Base-by-base conservation (phyloP, 2,329 filamentous ascomycete genomes). In the Myriosclerotinia curreyana region DNA sequence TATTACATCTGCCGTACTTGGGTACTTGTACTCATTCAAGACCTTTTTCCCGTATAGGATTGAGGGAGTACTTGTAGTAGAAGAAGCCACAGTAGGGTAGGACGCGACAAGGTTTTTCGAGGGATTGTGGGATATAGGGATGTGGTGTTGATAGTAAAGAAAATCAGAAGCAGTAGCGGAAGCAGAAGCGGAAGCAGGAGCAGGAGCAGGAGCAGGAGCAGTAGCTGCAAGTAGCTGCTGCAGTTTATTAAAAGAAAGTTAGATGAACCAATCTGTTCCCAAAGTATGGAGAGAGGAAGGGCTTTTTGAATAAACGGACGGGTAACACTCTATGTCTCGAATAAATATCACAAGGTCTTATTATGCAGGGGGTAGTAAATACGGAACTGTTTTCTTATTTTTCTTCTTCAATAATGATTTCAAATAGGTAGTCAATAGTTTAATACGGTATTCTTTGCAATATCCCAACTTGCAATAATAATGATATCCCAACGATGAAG, bases 311-410 rank as follows among this genome's bases (percentile, higher is more conserved):
- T 55, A n/a, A 62, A 54, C 40, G 60, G 50, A 40, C 50, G 22
- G 48, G 69, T 67, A 48, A 2, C 17, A 62, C 60, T 67, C 62
- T 14, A 54, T 66, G 70, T 72, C 69, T 72, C 68, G 62, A 67
- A 62, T 55, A 58, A 60, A 69, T 69, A 67, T 66, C 40, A n/a
- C 53, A 44, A 65, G 17, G 54, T 63, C 60, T 64, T 66, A 67
- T 67, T 62, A 64, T 64, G 36, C 61, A 67, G 67, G 68, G 67
- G 60, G n/a, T 48, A 54, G 40, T 48, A 54, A 31, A 40, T 20
- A 54, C 44, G 38, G 50, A 52, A 62, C 50, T 48, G 49, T 55
- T 42, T 53, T 61, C 50, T n/a, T n/a, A n/a, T n/a, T n/a, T n/a
- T n/a, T n/a, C n/a, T n/a, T 46, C 38, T 44, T 56, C 34, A 55